These are phyloP conservation scores for Vigna radiata DNA, from an alignment of 306 rosid genomes.

Conservation along the genomic window DNA sequence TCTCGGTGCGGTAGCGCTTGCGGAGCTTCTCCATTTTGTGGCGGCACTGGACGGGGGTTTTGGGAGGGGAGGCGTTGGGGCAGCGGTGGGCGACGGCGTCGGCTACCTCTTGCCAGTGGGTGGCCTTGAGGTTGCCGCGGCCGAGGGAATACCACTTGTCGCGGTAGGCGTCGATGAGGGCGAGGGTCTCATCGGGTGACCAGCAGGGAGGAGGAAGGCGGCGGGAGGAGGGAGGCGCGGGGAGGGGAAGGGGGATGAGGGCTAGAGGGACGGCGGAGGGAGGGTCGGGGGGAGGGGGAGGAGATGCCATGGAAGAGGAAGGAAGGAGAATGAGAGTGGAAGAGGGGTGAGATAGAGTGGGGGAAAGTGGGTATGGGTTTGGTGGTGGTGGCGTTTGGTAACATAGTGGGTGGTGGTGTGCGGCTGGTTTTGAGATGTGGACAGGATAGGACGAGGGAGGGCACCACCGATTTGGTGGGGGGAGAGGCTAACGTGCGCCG, in stretches of 20 bases:
- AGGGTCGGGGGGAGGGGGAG: constrained; percentile 51
- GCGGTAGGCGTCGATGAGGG: constrained; percentile 87
- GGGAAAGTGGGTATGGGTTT: background rate
- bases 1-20: constrained; percentile 94
- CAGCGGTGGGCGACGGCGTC: constrained; percentile 72
- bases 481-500: constrained; percentile 53
- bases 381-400: constrained; percentile 56
- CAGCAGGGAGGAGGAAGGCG: constrained; percentile 98
- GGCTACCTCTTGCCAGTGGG: constrained; percentile 98
- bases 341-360: background rate
- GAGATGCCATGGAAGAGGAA: constrained; percentile 57
- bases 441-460: constrained; percentile 66
- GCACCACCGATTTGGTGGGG: constrained; percentile 87
- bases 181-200: constrained; percentile 95
- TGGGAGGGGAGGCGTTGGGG: constrained; percentile 80
- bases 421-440: constrained; percentile 84
- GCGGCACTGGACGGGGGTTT: constrained; percentile 99
- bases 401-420: constrained; percentile 58
- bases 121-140: constrained; percentile 91
- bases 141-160: constrained; percentile 98
- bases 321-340: background rate
- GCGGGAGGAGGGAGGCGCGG: constrained; percentile 57
- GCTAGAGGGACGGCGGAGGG: constrained; percentile 55
- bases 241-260: constrained; percentile 45
- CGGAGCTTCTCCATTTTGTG: constrained; percentile 99